Evolutionary conservation across 257 asterid species (phyloP).

Genomic region (Plantago elongata): DNA sequence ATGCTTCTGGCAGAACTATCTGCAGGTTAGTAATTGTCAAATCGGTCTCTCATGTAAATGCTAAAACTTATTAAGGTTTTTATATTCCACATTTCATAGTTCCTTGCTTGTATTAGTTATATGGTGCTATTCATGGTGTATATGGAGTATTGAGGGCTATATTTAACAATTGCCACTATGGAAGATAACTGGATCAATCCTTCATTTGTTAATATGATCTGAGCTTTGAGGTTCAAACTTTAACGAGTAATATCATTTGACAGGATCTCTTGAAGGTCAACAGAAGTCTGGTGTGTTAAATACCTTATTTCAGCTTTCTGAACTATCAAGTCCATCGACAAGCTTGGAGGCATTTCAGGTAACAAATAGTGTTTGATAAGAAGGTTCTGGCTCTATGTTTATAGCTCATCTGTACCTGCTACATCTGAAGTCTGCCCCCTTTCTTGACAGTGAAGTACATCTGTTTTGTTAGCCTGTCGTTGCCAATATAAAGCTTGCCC

Average conservation of each 20-base stretch:
- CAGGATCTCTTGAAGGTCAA: slow-evolving; percentile 56
- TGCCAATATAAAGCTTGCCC: background rate
- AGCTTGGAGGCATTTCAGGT: slow-evolving; percentile 94
- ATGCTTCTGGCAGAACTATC: slow-evolving; percentile 66
- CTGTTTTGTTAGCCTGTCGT: slow-evolving; percentile 8
- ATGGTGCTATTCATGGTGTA: background rate
- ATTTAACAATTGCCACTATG: too few relatives aligned
- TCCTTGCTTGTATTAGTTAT: slow-evolving; percentile 11
- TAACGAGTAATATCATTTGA: slow-evolving; percentile 23
- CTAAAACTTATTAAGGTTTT: slow-evolving; percentile 8
- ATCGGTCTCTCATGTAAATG: slow-evolving; percentile 11
- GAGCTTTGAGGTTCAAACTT: slow-evolving; percentile 17
- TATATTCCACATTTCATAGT: slow-evolving; percentile 17
- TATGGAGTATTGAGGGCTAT: background rate
- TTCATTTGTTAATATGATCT: background rate
- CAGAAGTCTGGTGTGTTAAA: slow-evolving; percentile 52
- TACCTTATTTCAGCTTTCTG: slow-evolving; percentile 48
- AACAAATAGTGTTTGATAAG: slow-evolving; percentile 23
- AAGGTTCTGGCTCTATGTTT: slow-evolving; percentile 15
- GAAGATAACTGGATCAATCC: background rate
- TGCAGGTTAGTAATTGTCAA: slow-evolving; percentile 44
- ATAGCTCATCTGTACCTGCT: slow-evolving; percentile 10
- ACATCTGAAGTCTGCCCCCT: slow-evolving; percentile 16
- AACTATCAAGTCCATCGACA: slow-evolving; percentile 46
- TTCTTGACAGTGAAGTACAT: slow-evolving; percentile 5